A percentile compares a stretch with the other conserved stretches of the same genome.
Conservation (phyloP, 2,329 filamentous ascomycete genomes). For the Diaporthe vexans region DNA sequence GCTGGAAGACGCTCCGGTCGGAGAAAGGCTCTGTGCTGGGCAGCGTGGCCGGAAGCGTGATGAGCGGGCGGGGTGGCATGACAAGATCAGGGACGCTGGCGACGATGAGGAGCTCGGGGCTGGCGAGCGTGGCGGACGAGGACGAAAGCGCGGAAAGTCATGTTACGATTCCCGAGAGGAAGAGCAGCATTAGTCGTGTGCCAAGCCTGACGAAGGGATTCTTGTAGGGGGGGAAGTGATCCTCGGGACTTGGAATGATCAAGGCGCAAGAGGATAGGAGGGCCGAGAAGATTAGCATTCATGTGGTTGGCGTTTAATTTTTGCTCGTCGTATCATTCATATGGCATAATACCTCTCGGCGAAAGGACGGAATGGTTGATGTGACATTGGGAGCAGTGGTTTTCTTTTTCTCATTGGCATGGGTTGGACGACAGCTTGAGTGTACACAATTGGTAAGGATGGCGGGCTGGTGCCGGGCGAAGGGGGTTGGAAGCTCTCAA, state of each 20-base stretch:
- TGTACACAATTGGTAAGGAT: conserved; percentile 23
- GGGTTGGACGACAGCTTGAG: conserved; percentile 26
- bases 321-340: conserved; percentile 17
- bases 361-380: conserved; percentile 2
- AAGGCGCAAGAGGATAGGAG: conserved; percentile 21
- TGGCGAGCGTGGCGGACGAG: conserved; percentile 52
- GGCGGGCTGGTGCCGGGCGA: conserved; percentile 1
- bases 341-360: conserved; percentile 20
- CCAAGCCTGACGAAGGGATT: conserved; percentile 85
- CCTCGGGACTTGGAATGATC: conserved; percentile 30
- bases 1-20: conserved; percentile 81
- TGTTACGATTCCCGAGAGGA: conserved; percentile 73
- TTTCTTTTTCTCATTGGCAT: conserved; percentile 6
- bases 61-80: conserved; percentile 47
- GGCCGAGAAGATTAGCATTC: conserved; percentile 12
- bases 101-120: conserved; percentile 60
- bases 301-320: conserved; percentile 33
- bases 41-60: conserved; percentile 45
- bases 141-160: conserved; percentile 56
- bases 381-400: not conserved
- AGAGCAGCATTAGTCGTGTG: conserved; percentile 73
- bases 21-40: conserved; percentile 65
- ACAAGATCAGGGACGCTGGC: conserved; percentile 48
- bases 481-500: conserved; percentile 5
- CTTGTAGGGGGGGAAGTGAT: conserved; percentile 59